Evolutionary conservation across 176 grass and related monocot species (phyloP).

Genomic region (Canna indica): DNA sequence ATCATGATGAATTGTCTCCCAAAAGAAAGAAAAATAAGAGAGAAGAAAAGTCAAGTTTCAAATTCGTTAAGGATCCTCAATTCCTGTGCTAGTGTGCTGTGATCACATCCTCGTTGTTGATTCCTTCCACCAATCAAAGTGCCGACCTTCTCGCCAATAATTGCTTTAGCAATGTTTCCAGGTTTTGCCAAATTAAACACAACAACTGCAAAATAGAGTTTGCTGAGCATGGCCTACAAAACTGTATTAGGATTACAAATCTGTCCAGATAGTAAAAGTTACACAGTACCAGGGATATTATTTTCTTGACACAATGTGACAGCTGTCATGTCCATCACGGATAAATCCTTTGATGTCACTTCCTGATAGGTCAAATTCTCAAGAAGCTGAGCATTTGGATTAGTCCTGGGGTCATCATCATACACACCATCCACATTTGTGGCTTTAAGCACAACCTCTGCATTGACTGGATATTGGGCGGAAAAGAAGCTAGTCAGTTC

Average conservation of each 20-base stretch:
- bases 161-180: constrained; percentile 92
- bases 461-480: constrained; percentile 47
- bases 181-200: constrained; percentile 88
- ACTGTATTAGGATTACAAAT: neutral
- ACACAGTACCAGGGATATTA: constrained; percentile 68
- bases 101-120: constrained; percentile 15
- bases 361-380: constrained; percentile 81
- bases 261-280: neutral
- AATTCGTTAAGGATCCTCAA: constrained; percentile 34
- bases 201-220: constrained; percentile 47
- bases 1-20: neutral
- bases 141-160: constrained; percentile 82
- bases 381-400: constrained; percentile 66
- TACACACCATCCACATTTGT: constrained; percentile 97
- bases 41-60: constrained; percentile 21
- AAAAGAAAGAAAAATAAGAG: neutral
- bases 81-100: constrained; percentile 22
- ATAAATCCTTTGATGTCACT: constrained; percentile 69
- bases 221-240: neutral
- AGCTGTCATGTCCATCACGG: constrained; percentile 98
- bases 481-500: neutral
- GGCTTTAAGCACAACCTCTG: constrained; percentile 94
- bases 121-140: constrained; percentile 52
- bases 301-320: constrained; percentile 96
- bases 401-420: constrained; percentile 60